Base-by-base conservation (phyloP, 208 protist species). In the Acanthamoeba pearcei region DNA sequence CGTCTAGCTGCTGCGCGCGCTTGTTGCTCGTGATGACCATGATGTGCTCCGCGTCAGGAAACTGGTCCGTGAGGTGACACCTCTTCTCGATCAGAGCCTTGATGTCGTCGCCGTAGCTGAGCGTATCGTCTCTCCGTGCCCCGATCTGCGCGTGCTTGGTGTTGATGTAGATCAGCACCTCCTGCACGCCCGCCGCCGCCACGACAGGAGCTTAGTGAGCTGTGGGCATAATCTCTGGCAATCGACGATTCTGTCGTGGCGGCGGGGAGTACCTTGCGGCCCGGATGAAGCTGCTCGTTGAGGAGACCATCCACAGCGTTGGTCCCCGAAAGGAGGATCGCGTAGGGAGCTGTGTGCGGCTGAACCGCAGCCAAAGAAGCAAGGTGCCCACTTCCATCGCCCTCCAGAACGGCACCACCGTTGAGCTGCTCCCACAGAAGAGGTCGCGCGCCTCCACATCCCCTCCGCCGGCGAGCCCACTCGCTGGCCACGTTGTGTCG, bases 41-140 rank as follows among this genome's bases (percentile, higher is more conserved):
- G 66, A 74, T 74, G 66, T 74, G 66, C 29, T 74, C 66, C 66
- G 3, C 66, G 29, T 74, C 66, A 1, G 66, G 66, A 9, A 74
- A 74, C 66, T 74, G 24, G 29, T 42, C 12, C 10, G 24, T 29
- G 3, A 74, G 66, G 66, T 38, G 35, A 27, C 66, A 27, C 29
- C 66, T 74, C 66, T 38, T 74, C 5, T 38, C 4, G 29, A 74
- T 74, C 29, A 42, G 66, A 9, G n/a, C 66, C 29, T 74, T 38
- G 66, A 74, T 72, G n/a, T 72, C 29, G 64, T 72, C 64, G 24
- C 57, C 35, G 66, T 74, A 74, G 66, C 60, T 66, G 60, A 66
- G 60, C 3, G 24, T 1, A 15, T 66, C 24, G 0, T 66, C 60
- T 5, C 13, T n/a, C 24, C 13, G 24, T 74, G 66, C 66, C 66